Evolutionary conservation across 2,329 filamentous ascomycete genomes (phyloP).

Genomic region (Ceratocystis variospora): DNA sequence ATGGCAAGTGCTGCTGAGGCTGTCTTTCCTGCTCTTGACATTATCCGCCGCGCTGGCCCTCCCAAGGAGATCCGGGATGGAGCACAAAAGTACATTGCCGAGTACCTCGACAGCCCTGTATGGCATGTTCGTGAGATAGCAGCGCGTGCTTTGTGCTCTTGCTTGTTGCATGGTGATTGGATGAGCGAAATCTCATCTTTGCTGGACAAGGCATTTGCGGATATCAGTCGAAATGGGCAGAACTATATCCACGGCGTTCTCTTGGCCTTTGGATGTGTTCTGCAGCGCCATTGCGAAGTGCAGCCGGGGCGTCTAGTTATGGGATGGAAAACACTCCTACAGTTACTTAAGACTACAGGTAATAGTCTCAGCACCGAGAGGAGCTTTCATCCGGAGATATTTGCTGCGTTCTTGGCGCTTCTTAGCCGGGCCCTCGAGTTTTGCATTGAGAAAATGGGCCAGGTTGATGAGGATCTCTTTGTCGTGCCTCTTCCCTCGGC

Average conservation of each 20-base stretch:
- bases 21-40: slow-evolving; percentile 72
- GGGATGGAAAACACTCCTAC: slow-evolving; percentile 13
- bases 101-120: slow-evolving; percentile 52
- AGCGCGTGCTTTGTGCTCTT: slow-evolving; percentile 55
- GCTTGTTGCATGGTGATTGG: slow-evolving; percentile 42
- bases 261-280: slow-evolving; percentile 40
- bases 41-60: slow-evolving; percentile 57
- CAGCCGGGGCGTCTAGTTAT: slow-evolving; percentile 28
- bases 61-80: slow-evolving; percentile 42
- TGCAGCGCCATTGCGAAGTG: slow-evolving; percentile 40
- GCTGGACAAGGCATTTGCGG: slow-evolving; percentile 25
- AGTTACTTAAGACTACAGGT: slow-evolving; percentile 11
- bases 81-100: slow-evolving; percentile 44
- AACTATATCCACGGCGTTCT: slow-evolving; percentile 48
- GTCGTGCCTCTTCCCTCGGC: slow-evolving; percentile 11
- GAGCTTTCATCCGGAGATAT: slow-evolving; percentile 25
- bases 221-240: slow-evolving; percentile 25
- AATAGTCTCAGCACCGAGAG: slow-evolving; percentile 2
- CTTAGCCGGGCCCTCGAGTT: slow-evolving; percentile 17
- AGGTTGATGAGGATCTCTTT: neutral
- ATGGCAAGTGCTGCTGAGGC: slow-evolving; percentile 44
- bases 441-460: slow-evolving; percentile 2
- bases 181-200: slow-evolving; percentile 25
- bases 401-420: slow-evolving; percentile 1
- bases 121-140: slow-evolving; percentile 78